Evolutionary conservation across 345 rosid genomes (phyloP).

Genomic region (Dipteronia sinensis): DNA sequence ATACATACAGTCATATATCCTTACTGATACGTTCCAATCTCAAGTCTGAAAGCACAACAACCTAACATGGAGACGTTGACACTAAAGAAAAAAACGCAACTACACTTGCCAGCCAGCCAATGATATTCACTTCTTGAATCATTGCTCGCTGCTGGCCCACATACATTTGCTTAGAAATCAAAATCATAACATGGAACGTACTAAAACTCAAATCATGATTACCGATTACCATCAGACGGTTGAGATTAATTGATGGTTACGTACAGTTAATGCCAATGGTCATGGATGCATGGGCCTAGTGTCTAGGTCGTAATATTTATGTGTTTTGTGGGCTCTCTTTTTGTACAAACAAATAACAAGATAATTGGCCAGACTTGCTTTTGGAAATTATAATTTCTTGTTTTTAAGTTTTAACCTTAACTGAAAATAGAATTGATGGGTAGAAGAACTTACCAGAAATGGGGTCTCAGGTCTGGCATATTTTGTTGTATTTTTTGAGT

Average conservation of each 20-base stretch:
- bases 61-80: slow-evolving; percentile 16
- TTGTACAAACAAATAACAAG: background rate
- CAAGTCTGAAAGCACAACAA: slow-evolving; percentile 10
- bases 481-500: background rate
- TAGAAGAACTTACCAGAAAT: slow-evolving; percentile 13
- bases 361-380: background rate
- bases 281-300: background rate
- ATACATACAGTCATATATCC: background rate
- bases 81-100: background rate
- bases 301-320: no score
- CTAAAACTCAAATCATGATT: background rate
- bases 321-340: background rate
- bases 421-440: slow-evolving; percentile 14
- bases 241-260: slow-evolving; percentile 4
- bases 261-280: background rate
- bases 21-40: slow-evolving; percentile 6
- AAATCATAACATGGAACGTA: background rate
- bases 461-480: background rate
- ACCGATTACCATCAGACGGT: slow-evolving; percentile 14
- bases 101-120: background rate
- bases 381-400: background rate
- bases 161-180: background rate
- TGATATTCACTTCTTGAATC: background rate
- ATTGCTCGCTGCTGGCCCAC: slow-evolving; percentile 12
- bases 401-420: background rate